Evolutionary conservation across 2,329 filamentous ascomycete genomes (phyloP), one percentile per base, ranked within the genome.

Genomic region (Beauveria sp.): DNA sequence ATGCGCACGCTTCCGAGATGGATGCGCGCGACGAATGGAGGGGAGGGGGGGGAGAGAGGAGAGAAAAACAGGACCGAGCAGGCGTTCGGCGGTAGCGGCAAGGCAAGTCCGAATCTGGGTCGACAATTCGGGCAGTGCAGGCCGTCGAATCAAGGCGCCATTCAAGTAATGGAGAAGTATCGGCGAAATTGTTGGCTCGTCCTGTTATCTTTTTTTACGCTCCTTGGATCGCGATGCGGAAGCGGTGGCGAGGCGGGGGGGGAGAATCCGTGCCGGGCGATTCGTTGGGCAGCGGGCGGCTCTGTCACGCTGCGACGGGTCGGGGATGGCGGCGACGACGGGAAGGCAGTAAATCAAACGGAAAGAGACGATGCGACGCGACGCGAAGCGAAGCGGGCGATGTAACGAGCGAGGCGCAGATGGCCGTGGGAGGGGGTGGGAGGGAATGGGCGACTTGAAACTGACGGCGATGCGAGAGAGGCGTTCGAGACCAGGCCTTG

Each of bases 391-490:
- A 61, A 54, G 59, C 51, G 42, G 28, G 50, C 59, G 31, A 61
- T 60, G 57, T 60, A 62, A 56, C 51, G 52, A 50, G 60, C 60
- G 51, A 57, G 60, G 51, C 59, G 43, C 52, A 40, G 26, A 57
- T 49, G 34, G 60, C 52, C 53, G 60, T 34, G 18, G 28, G 52
- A 22, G 22, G 51, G 34, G 34, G 20, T n/a, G 46, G 34, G 20
- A 9, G n/a, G 9, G 24, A 20, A 56, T 43, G 24, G 34, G 43
- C 55, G 26, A 20, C 28, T 46, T 52, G 45, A 20, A 53, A 57
- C 34, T 52, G 58, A 53, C 48, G 67, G 69, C 67, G 68, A 69
- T 71, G 69, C 38, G 61, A 52, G 48, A 61, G 70, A 65, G 69
- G 66, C 69, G 69, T 72, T 68, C 63, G 69, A 67, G 34, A 31